Conservation (phyloP, 2,329 filamentous ascomycete species). For the Fusarium oligoseptatum region DNA sequence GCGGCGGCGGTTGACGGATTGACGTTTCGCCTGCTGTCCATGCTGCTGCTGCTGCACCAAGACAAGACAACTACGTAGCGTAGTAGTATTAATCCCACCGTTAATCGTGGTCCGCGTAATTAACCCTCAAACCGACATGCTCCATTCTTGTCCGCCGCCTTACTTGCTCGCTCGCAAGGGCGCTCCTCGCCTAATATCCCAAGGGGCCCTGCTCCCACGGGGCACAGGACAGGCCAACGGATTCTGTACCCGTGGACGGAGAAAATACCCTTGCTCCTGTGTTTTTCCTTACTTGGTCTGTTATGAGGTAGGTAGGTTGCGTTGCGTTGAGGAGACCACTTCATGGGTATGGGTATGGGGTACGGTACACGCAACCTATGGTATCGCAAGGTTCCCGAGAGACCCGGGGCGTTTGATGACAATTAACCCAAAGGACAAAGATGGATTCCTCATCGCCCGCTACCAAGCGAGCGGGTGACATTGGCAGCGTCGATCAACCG, state of each 20-base stretch:
- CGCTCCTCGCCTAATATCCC: conserved; percentile 24
- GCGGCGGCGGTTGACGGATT: conserved; percentile 19
- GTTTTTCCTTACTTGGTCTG: conserved; percentile 19
- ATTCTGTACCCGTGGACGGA: conserved; percentile 29
- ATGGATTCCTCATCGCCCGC: conserved; percentile 18
- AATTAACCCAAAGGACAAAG: not conserved
- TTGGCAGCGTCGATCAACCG: conserved; percentile 22
- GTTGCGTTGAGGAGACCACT: not conserved
- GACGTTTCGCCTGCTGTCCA: conserved; percentile 4
- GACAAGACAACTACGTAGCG: not conserved
- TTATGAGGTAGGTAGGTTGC: conserved; percentile 15
- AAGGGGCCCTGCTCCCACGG: conserved; percentile 8
- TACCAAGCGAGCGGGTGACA: conserved; percentile 18
- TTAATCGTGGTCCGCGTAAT: not conserved
- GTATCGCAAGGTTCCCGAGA: not conserved
- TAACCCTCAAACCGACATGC: not conserved
- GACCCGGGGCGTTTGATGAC: conserved; percentile 22
- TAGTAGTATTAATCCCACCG: not conserved
- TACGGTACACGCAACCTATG: not conserved
- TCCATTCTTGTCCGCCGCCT: not conserved
- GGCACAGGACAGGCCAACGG: conserved; percentile 26
- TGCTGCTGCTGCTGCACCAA: not conserved
- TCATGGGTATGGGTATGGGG: not conserved
- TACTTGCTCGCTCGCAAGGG: no score
- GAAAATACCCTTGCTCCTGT: conserved; percentile 35